Percentiles rank a stretch among this genome's conserved stretches.
These are phyloP conservation scores for Neopestalotiopsis clavispora DNA, from an alignment of 2,329 filamentous ascomycete species.

Conservation along the genomic window DNA sequence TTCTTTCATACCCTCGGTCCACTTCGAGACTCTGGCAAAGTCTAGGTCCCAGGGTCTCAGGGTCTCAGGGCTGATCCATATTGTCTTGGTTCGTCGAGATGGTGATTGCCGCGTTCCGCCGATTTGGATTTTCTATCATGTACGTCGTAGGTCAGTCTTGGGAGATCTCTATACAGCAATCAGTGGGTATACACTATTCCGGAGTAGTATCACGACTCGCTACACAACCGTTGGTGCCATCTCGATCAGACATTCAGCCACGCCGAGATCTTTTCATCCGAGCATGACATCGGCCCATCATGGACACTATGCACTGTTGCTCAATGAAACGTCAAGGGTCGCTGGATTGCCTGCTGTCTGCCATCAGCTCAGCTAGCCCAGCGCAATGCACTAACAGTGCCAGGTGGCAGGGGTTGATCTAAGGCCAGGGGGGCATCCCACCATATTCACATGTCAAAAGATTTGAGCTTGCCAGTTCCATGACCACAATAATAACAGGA, in stretches of 20 bases:
- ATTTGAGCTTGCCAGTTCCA: not conserved
- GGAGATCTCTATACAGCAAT: not conserved
- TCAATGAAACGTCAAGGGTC: slow-evolving; percentile 9
- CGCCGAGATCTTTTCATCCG: not conserved
- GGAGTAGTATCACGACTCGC: not conserved
- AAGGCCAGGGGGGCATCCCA: slow-evolving; percentile 1
- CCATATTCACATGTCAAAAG: slow-evolving; percentile 9
- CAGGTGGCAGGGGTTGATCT: not conserved
- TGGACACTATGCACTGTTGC: not conserved
- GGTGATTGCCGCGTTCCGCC: not conserved
- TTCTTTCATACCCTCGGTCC: not conserved
- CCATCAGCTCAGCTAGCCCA: not conserved
- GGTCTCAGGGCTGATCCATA: not conserved
- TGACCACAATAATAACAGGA: not conserved
- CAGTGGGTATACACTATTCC: not conserved
- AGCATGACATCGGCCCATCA: slow-evolving; percentile 3
- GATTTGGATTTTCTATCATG: not conserved
- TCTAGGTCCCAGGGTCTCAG: not conserved
- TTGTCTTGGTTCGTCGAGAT: not conserved
- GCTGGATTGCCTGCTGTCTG: not conserved
- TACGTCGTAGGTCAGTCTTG: not conserved
- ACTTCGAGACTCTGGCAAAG: not conserved
- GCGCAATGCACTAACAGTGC: not conserved
- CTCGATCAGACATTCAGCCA: not conserved
- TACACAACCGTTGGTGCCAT: not conserved